Evolutionary conservation across 2,329 filamentous ascomycete genomes (phyloP).

Genomic region (Raffaelea deltoideospora): DNA sequence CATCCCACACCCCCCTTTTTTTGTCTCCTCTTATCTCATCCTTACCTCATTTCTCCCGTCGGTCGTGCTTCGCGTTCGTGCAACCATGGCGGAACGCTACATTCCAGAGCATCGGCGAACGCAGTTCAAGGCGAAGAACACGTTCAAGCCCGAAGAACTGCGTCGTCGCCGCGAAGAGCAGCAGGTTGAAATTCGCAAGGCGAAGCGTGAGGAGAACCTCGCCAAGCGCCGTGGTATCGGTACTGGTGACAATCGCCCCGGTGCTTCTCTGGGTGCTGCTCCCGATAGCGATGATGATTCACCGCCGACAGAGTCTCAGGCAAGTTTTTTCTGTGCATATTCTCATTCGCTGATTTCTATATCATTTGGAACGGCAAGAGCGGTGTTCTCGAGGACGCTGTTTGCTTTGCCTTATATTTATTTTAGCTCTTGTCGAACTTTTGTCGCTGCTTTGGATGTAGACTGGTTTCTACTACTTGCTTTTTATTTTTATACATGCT

Average conservation of each 20-base stretch:
- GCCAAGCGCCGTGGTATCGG: conserved; percentile 95
- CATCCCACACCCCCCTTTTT: not conserved
- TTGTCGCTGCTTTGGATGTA: too few species aligned
- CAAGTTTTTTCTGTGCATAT: conserved; percentile 28
- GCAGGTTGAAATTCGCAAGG: conserved; percentile 97
- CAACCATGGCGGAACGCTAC: conserved; percentile 91
- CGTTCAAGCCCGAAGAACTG: conserved; percentile 98
- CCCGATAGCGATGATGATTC: conserved; percentile 97
- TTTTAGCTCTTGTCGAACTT: too few species aligned
- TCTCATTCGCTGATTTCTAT: conserved; percentile 5
- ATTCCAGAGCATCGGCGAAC: conserved; percentile 98
- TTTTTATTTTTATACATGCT: too few species aligned
- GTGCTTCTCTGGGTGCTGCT: conserved; percentile 71
- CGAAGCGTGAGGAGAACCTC: conserved; percentile 96
- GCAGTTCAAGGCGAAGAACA: conserved; percentile 98
- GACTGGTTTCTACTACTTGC: too few species aligned
- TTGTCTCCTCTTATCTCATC: not conserved
- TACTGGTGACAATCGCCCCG: conserved; percentile 62
- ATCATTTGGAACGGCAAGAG: too few species aligned
- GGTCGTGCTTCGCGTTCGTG: conserved; percentile 13
- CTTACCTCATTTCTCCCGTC: not conserved
- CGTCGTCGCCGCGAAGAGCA: conserved; percentile 96
- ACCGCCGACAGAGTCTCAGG: conserved; percentile 88
- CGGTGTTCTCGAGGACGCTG: too few species aligned
- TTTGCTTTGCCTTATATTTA: too few species aligned